Base-by-base conservation (phyloP, 208 protist genomes). In the Borovskyia barvae region DNA sequence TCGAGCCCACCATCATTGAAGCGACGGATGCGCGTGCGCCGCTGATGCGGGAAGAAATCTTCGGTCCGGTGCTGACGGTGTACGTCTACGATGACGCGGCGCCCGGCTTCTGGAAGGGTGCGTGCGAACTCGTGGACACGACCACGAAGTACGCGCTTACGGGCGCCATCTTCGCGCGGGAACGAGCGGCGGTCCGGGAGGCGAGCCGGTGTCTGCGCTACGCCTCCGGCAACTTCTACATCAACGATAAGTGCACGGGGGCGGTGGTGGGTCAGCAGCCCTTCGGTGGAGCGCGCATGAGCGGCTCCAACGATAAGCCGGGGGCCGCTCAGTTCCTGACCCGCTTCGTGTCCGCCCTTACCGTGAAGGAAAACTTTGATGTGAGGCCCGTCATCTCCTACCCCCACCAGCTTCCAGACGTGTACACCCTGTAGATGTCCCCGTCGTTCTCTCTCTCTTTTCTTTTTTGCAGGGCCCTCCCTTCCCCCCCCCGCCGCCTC, bases 261-360 rank as follows among this genome's bases (percentile, higher is more conserved):
- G 92, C 97, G 12, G 94, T 99, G 29, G 98, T 99, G 29, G 98
- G 97, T 36, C 98, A 99, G 80, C 98, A 99, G 88, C 97, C 98
- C 33, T 99, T 99, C 64, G 97, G 97, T 57, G 96, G 97, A 33
- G 68, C 81, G 26, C 79, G 93, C 17, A 66, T 66, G 20, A 97
- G 89, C 49, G 97, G 97, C 45, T 98, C 96, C 33, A 98, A 99
- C 75, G 97, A 99, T 76, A 99, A 99, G 86, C 94, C 97, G 30
- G 97, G 97, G 33, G 82, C 77, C 12, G 65, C 75, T 5, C 66
- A 85, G 30, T 98, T 98, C 76, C 56, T 99, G 3, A 79, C 77
- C 3, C 89, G 97, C 55, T 97, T 87, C 58, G 87, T 95, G 22
- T 95, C 91, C 15, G 68, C 92, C 24, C 79, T 93, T 24, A 85